Percentiles rank a stretch among this genome's conserved stretches.
Evolutionary conservation across 345 rosid genomes (phyloP).

Genomic region (Populus deltoides): DNA sequence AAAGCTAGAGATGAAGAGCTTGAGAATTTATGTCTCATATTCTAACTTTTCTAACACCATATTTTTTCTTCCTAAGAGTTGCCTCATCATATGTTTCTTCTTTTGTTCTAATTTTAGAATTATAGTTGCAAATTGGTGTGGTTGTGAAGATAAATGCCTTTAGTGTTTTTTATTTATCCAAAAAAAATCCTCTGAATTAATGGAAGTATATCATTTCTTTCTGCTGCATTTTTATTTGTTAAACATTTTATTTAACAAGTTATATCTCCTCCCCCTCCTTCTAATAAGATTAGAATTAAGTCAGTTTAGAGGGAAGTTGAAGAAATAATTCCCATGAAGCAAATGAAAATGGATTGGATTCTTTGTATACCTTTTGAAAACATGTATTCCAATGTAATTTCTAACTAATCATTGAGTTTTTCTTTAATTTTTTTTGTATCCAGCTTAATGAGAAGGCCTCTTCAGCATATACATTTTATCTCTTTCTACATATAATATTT

Average conservation of each 20-base stretch:
- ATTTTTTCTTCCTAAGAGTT: neutral
- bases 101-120: neutral
- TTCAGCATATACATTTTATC: too few relatives aligned
- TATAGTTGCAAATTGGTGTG: neutral
- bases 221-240: neutral
- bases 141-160: neutral
- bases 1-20: neutral
- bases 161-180: neutral
- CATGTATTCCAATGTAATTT: conserved; percentile 43
- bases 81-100: neutral
- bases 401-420: conserved; percentile 1
- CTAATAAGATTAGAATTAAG: conserved; percentile 91
- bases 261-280: conserved; percentile 89
- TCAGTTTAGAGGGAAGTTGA: conserved; percentile 94
- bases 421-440: neutral
- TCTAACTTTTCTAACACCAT: neutral
- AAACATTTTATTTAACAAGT: conserved; percentile 41
- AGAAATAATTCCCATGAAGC: conserved; percentile 95
- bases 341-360: conserved; percentile 98
- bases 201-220: neutral
- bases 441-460: too few relatives aligned
- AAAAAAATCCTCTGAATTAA: neutral
- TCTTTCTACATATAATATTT: too few relatives aligned
- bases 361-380: conserved; percentile 84
- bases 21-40: neutral